Base-by-base conservation (phyloP, 768 basidiomycete genomes). In the Phlegmacium glaucopus region DNA sequence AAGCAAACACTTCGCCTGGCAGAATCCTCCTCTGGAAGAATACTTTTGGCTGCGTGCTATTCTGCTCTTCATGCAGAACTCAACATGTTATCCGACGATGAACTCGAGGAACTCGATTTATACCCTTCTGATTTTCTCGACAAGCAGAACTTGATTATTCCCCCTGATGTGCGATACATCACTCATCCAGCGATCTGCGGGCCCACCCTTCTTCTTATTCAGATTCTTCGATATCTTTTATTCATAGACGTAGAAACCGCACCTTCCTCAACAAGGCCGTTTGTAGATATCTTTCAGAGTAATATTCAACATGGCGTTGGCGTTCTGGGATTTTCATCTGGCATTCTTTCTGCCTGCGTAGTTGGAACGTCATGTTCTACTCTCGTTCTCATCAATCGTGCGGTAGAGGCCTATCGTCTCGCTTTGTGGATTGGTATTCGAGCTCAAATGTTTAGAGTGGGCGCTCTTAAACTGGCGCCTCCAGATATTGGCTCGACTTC, bases 271-370 rank as follows among this genome's bases (percentile, higher is more conserved):
- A 9, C 42, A 39, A 22, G 36, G 41, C 41, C 43, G 25, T 67
- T 70, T 45, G 42, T 47, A 6, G 59, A 68, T 26, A 39, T 60
- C 27, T 54, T 77, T 22, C 52, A 61, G 47, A 34, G 44, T 26
- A 78, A 79, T 51, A 36, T 53, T 30, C 48, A 62, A 11, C 55
- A 72, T 38, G 52, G 47, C 2, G 32, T 66, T 16, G 76, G 77
- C 10, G 54, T 79, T 41, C 58, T 79, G 6, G 79, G 75, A 4
- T 76, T 80, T 59, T 80, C 79, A n/a, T 80, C 78, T 39, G 80
- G 80, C 25, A 71, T 81, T 45, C 63, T 82, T 36, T 65, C 75
- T 13, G 79, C 80, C 7, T 75, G 75, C 45, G 74, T 79, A 12
- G 74, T 75, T 4, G 74, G 70, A 37, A 66, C 74, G 2, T 79